Percentiles rank a stretch among this genome's conserved stretches.
Evolutionary conservation across 2,329 filamentous ascomycete species (phyloP).

Genomic region (Aspergillus floridensis): DNA sequence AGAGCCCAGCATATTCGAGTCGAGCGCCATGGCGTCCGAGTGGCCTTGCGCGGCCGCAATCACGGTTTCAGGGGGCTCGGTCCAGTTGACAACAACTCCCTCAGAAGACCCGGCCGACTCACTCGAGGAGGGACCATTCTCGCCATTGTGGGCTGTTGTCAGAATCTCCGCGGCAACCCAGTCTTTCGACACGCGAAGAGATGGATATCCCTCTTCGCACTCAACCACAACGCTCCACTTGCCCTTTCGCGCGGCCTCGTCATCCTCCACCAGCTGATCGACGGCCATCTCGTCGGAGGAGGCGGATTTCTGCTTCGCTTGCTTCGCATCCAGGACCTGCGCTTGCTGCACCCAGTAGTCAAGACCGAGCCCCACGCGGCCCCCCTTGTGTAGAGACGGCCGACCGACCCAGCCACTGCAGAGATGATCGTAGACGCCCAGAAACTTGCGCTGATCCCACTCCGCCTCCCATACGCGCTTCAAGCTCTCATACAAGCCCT

Average conservation of each 20-base stretch:
- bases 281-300: slow-evolving; percentile 35
- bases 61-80: slow-evolving; percentile 39
- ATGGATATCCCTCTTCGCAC: slow-evolving; percentile 46
- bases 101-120: slow-evolving; percentile 25
- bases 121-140: slow-evolving; percentile 23
- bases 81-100: slow-evolving; percentile 37
- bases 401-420: slow-evolving; percentile 43
- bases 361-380: slow-evolving; percentile 40
- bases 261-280: slow-evolving; percentile 24
- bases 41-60: slow-evolving; percentile 32
- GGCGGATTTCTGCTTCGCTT: slow-evolving; percentile 8
- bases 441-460: slow-evolving; percentile 29
- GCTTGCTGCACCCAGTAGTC: slow-evolving; percentile 44
- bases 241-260: slow-evolving; percentile 20
- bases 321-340: slow-evolving; percentile 33
- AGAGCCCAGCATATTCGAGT: slow-evolving; percentile 37
- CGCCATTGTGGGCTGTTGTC: slow-evolving; percentile 23
- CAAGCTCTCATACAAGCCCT: slow-evolving; percentile 43
- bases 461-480: slow-evolving; percentile 46
- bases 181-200: slow-evolving; percentile 44
- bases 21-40: slow-evolving; percentile 37
- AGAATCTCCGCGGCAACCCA: slow-evolving; percentile 42
- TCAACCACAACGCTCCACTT: slow-evolving; percentile 42
- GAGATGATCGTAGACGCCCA: slow-evolving; percentile 38
- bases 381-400: slow-evolving; percentile 41